phyloP scores from a whole-genome alignment of 2,329 filamentous ascomycete species.

The Coniochaeta pulveracea region DNA sequence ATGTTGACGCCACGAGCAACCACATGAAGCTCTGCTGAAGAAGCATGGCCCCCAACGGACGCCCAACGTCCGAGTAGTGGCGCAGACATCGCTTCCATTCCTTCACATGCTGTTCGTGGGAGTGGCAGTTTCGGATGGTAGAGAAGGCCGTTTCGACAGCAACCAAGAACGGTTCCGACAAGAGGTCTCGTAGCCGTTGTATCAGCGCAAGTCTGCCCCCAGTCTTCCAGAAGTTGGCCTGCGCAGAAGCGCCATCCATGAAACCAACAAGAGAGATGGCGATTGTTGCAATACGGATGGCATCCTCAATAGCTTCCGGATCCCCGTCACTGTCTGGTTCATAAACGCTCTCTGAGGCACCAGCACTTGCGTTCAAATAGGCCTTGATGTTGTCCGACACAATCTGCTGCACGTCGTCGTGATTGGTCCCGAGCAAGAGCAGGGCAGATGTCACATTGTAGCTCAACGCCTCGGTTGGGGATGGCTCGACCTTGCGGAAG shows the following conservation, averaged over 20 bases:
- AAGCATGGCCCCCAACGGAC: conserved; percentile 83
- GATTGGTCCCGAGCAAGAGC: conserved; percentile 66
- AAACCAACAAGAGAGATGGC: conserved; percentile 85
- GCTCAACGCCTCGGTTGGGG: conserved; percentile 76
- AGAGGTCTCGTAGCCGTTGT: conserved; percentile 55
- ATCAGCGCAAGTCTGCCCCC: conserved; percentile 65
- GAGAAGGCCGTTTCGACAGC: conserved; percentile 84
- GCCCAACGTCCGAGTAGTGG: conserved; percentile 68
- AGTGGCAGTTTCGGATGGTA: conserved; percentile 70
- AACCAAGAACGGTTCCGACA: conserved; percentile 78
- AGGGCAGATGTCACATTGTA: conserved; percentile 71
- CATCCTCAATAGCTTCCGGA: conserved; percentile 51
- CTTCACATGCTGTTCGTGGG: conserved; percentile 51
- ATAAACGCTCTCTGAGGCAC: conserved; percentile 44
- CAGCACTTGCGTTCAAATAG: conserved; percentile 62
- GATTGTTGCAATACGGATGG: conserved; percentile 60
- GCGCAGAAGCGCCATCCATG: conserved; percentile 66
- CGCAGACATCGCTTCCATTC: conserved; percentile 84
- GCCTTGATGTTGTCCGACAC: conserved; percentile 56
- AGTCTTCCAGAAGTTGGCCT: conserved; percentile 71
- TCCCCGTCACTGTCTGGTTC: conserved; percentile 44
- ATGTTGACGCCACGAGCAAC: conserved; percentile 68
- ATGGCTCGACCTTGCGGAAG: conserved; percentile 72
- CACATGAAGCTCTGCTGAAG: conserved; percentile 82
- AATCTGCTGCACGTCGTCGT: conserved; percentile 54